A percentile compares a stretch with the other conserved stretches of the same genome.
phyloP scores from a whole-genome alignment of 768 basidiomycete species.

The Pulveroboletus sp. region DNA sequence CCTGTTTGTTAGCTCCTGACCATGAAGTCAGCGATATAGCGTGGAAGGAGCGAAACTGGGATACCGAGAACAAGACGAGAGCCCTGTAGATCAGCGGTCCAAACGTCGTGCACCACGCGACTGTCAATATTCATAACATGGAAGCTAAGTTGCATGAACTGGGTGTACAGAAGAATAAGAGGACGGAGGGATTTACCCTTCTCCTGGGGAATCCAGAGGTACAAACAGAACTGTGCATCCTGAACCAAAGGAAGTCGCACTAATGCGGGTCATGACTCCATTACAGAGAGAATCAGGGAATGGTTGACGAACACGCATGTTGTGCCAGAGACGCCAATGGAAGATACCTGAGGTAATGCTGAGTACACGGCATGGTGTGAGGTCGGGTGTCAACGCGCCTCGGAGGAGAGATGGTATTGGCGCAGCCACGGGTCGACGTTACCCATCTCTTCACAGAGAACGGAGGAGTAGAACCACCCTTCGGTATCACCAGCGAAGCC shows the following conservation, averaged over 20 bases:
- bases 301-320: conserved; percentile 44
- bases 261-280: conserved; percentile 28
- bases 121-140: conserved; percentile 31
- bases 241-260: conserved; percentile 56
- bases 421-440: conserved; percentile 35
- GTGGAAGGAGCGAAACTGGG: background rate
- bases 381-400: conserved; percentile 7
- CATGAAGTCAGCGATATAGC: background rate
- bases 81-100: conserved; percentile 49
- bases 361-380: background rate
- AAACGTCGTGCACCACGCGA: conserved; percentile 49
- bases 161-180: background rate
- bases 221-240: conserved; percentile 41
- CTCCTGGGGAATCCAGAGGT: conserved; percentile 39
- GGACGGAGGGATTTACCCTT: conserved; percentile 34
- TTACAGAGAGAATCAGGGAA: background rate
- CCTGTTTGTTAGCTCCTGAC: conserved; percentile 51
- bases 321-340: conserved; percentile 45
- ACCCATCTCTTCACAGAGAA: background rate
- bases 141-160: conserved; percentile 6
- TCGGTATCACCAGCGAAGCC: conserved; percentile 48
- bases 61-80: conserved; percentile 52
- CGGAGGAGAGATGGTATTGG: conserved; percentile 38
- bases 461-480: conserved; percentile 48
- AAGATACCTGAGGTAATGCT: conserved; percentile 40